Evolutionary conservation across 768 basidiomycete species (phyloP).

Genomic region (Pisolithus microcarpus): DNA sequence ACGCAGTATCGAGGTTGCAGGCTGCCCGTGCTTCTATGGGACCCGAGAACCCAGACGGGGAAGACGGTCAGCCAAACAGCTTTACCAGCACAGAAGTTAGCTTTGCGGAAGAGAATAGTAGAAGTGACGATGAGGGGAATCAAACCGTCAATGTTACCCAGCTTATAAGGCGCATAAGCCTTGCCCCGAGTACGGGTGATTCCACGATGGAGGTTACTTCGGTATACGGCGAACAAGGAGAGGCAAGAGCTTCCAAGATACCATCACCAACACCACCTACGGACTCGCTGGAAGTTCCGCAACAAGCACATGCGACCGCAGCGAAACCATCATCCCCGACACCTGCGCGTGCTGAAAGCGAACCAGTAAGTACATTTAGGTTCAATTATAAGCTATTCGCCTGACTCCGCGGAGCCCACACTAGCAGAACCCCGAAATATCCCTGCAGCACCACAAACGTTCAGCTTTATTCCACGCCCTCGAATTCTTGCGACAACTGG

Average conservation of each 20-base stretch:
- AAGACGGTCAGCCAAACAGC: constrained; percentile 22
- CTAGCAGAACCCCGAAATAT: constrained; percentile 3
- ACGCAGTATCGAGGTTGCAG: constrained; percentile 48
- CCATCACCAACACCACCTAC: constrained; percentile 2
- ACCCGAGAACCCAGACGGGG: constrained; percentile 16
- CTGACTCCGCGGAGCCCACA: background rate
- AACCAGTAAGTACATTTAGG: background rate
- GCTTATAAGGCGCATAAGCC: constrained; percentile 34
- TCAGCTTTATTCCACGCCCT: constrained; percentile 27
- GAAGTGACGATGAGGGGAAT: constrained; percentile 33
- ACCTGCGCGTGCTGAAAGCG: constrained; percentile 1
- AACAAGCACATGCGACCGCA: constrained; percentile 11
- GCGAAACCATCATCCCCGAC: background rate
- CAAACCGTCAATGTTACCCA: constrained; percentile 64
- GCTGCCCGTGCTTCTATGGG: constrained; percentile 48
- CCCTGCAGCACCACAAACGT: constrained; percentile 18
- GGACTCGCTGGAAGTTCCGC: background rate
- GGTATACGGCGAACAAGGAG: constrained; percentile 35
- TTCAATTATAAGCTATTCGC: background rate
- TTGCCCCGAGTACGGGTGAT: constrained; percentile 37
- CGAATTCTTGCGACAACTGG: constrained; percentile 21
- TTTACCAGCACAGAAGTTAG: constrained; percentile 42
- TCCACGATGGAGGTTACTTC: constrained; percentile 54
- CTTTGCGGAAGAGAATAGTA: constrained; percentile 34
- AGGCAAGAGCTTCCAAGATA: constrained; percentile 8